Percentiles rank a stretch among this genome's conserved stretches.
Evolutionary conservation across 306 rosid species (phyloP).

Genomic region (Dalbergia cochinchinensis): DNA sequence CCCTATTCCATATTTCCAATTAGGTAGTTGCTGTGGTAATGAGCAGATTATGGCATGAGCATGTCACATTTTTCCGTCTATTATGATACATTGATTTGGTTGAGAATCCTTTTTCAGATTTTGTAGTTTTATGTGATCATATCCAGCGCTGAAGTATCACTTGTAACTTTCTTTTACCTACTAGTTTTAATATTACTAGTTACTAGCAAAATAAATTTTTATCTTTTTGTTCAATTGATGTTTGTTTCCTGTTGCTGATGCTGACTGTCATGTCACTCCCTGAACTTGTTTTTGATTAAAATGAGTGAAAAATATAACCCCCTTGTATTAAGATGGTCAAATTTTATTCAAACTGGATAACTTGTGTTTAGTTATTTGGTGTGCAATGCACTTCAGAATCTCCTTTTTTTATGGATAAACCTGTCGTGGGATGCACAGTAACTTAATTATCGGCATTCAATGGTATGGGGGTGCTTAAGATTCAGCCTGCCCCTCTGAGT

Average conservation of each 20-base stretch:
- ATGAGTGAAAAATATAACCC: not conserved
- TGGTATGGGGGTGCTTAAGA: too few species aligned
- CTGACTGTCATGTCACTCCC: not conserved
- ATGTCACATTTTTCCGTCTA: constrained; percentile 4
- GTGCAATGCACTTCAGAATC: too few species aligned
- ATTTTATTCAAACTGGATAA: not conserved
- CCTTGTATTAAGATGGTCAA: not conserved
- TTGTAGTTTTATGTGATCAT: constrained; percentile 8
- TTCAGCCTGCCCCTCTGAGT: too few species aligned
- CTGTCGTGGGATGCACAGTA: too few species aligned
- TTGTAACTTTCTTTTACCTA: not conserved
- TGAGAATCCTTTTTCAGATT: not conserved
- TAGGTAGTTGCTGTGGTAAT: constrained; percentile 25
- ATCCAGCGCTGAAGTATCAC: not conserved
- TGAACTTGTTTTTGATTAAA: not conserved
- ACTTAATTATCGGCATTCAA: too few species aligned
- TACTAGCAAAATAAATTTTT: not conserved
- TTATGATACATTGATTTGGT: constrained; percentile 1
- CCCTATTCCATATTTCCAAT: constrained; percentile 7
- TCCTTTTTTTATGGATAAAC: too few species aligned
- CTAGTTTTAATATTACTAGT: not conserved
- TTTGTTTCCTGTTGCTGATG: not conserved
- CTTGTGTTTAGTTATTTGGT: too few species aligned
- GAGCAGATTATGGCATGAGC: constrained; percentile 33
- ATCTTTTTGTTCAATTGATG: not conserved